Conservation (phyloP, 129 eudicot genomes). For the Oenanthe sinensis region DNA sequence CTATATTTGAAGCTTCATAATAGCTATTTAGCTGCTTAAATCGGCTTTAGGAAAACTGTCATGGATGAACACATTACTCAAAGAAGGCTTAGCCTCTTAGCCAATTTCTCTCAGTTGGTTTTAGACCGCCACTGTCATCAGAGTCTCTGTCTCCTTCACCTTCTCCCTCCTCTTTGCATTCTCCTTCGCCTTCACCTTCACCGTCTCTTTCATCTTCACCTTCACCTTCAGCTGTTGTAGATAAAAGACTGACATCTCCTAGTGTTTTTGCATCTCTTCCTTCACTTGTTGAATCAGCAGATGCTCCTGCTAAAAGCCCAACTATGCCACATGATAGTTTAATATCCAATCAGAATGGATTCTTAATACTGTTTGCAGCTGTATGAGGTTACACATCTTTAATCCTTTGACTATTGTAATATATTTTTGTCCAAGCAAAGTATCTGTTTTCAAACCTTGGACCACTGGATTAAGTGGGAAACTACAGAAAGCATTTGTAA, state of each 20-base stretch:
- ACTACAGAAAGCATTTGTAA: slow-evolving; percentile 79
- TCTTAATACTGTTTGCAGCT: slow-evolving; percentile 24
- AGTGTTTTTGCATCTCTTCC: slow-evolving; percentile 16
- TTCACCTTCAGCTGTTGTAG: slow-evolving; percentile 13
- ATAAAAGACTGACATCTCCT: slow-evolving; percentile 9
- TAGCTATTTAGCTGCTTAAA: slow-evolving; percentile 21
- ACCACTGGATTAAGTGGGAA: slow-evolving; percentile 89
- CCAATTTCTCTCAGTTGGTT: background rate
- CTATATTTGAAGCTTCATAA: slow-evolving; percentile 8
- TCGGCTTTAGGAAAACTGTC: slow-evolving; percentile 31
- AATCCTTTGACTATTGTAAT: slow-evolving; percentile 23
- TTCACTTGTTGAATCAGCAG: slow-evolving; percentile 9
- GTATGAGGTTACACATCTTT: slow-evolving; percentile 42
- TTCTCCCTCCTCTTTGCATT: slow-evolving; percentile 20
- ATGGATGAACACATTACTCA: slow-evolving; percentile 20
- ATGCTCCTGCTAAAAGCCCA: background rate
- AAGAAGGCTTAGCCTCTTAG: slow-evolving; percentile 28
- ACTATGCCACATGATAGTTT: background rate
- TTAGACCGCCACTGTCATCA: background rate
- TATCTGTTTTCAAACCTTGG: slow-evolving; percentile 69
- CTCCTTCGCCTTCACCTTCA: slow-evolving; percentile 11
- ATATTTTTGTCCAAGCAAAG: slow-evolving; percentile 36
- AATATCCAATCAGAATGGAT: background rate
- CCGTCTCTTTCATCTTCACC: slow-evolving; percentile 26
- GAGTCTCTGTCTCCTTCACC: slow-evolving; percentile 18